Evolutionary conservation across 208 protist genomes (phyloP).

Genomic region (Crithidia acanthocephali): DNA sequence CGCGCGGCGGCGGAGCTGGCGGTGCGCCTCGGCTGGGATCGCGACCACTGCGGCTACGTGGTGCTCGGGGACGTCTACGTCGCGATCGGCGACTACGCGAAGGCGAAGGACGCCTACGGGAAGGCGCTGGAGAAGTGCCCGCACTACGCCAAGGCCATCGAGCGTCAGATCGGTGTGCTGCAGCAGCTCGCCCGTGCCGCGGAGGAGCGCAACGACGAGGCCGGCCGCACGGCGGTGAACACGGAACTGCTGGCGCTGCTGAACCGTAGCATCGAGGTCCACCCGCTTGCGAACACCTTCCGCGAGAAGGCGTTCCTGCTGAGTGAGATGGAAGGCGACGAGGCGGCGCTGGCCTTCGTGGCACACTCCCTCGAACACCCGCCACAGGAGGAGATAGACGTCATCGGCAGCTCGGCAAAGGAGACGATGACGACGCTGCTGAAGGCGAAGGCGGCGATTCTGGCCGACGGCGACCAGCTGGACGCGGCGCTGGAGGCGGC

Average conservation of each 20-base stretch:
- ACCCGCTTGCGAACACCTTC: conserved; percentile 74
- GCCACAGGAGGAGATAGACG: conserved; percentile 87
- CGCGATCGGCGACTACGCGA: conserved; percentile 44
- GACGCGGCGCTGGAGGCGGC: conserved; percentile 68
- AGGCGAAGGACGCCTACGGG: conserved; percentile 61
- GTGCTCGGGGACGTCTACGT: conserved; percentile 67
- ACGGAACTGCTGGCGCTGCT: conserved; percentile 53
- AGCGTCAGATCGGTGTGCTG: conserved; percentile 62
- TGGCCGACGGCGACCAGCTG: conserved; percentile 79
- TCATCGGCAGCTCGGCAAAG: conserved; percentile 44
- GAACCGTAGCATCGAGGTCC: conserved; percentile 66
- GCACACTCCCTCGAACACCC: conserved; percentile 68
- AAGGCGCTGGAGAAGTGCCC: conserved; percentile 54
- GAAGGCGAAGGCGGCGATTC: conserved; percentile 90
- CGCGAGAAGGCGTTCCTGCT: conserved; percentile 91
- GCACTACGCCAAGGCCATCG: conserved; percentile 68
- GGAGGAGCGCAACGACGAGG: conserved; percentile 30
- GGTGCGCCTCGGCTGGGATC: conserved; percentile 68
- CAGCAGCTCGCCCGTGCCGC: conserved; percentile 38
- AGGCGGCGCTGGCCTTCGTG: conserved; percentile 72
- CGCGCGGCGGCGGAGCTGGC: conserved; percentile 53
- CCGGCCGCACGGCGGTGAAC: conserved; percentile 16
- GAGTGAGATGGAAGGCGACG: conserved; percentile 78
- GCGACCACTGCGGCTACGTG: conserved; percentile 64
- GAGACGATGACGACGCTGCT: conserved; percentile 68